phyloP scores from a whole-genome alignment of 2,329 filamentous ascomycete species.

The Trichoderma asperellum region DNA sequence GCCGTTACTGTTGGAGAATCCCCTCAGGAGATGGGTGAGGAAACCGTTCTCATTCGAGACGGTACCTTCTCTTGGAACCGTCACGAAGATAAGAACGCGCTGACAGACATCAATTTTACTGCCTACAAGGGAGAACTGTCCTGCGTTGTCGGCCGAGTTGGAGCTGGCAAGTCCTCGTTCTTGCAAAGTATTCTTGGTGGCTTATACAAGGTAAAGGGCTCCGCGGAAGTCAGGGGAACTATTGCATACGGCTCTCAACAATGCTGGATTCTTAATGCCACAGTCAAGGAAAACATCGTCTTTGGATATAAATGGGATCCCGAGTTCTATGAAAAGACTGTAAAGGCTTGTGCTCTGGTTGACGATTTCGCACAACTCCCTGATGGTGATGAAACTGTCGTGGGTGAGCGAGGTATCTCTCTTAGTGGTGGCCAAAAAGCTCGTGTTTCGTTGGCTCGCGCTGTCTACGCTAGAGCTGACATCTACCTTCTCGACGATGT shows the following conservation, averaged over 20 bases:
- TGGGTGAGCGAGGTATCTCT: slow-evolving; percentile 95
- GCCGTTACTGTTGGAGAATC: slow-evolving; percentile 73
- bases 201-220: slow-evolving; percentile 84
- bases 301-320: slow-evolving; percentile 95
- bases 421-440: slow-evolving; percentile 96
- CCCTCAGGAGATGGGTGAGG: slow-evolving; percentile 77
- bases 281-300: slow-evolving; percentile 93
- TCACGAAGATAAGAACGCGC: slow-evolving; percentile 69
- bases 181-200: slow-evolving; percentile 88
- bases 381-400: slow-evolving; percentile 94
- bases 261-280: slow-evolving; percentile 97
- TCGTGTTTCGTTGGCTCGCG: slow-evolving; percentile 85
- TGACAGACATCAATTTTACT: slow-evolving; percentile 84
- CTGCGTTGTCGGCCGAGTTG: slow-evolving; percentile 93
- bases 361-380: slow-evolving; percentile 93
- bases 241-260: slow-evolving; percentile 92
- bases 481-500: slow-evolving; percentile 94
- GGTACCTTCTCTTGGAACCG: slow-evolving; percentile 95
- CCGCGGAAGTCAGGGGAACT: slow-evolving; percentile 79
- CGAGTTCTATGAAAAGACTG: slow-evolving; percentile 89
- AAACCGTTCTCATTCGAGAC: slow-evolving; percentile 80
- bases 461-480: slow-evolving; percentile 96
- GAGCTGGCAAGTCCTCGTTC: slow-evolving; percentile 91
- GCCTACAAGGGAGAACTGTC: slow-evolving; percentile 91
- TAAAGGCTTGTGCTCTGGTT: slow-evolving; percentile 85